These are phyloP conservation scores for Kodamaea sagamina DNA, from an alignment of 805 yeast species.

Conservation along the genomic window DNA sequence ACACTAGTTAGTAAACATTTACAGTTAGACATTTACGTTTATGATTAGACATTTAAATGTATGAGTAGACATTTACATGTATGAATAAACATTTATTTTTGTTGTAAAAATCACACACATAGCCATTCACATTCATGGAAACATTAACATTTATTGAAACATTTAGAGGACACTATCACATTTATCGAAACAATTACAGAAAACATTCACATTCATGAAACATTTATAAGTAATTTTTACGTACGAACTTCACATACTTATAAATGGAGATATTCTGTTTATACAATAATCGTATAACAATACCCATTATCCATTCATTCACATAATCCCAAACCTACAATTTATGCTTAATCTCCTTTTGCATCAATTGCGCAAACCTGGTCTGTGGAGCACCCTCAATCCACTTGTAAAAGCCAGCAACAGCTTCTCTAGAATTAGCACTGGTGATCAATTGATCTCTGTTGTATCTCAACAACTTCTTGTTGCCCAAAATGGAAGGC, in stretches of 20 bases:
- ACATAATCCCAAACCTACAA: conserved; percentile 37
- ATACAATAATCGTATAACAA: not conserved
- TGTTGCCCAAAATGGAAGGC: conserved; percentile 48
- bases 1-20: too few relatives aligned
- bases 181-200: too few relatives aligned
- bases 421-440: conserved; percentile 65
- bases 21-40: too few relatives aligned
- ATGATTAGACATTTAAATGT: too few relatives aligned
- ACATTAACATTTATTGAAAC: too few relatives aligned
- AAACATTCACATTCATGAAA: too few relatives aligned
- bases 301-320: too few relatives aligned
- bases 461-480: conserved; percentile 43
- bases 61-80: too few relatives aligned
- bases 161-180: too few relatives aligned
- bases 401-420: conserved; percentile 71
- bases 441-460: conserved; percentile 44
- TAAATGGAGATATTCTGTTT: not conserved
- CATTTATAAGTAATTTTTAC: not conserved
- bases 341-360: conserved; percentile 62
- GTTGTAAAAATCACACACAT: too few relatives aligned
- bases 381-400: conserved; percentile 69
- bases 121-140: too few relatives aligned
- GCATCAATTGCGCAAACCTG: conserved; percentile 58
- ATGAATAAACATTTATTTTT: too few relatives aligned
- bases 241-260: not conserved